These are phyloP conservation scores for Pseudotulostoma volvatum DNA, from an alignment of 495 filamentous ascomycete genomes.

Conservation along the genomic window DNA sequence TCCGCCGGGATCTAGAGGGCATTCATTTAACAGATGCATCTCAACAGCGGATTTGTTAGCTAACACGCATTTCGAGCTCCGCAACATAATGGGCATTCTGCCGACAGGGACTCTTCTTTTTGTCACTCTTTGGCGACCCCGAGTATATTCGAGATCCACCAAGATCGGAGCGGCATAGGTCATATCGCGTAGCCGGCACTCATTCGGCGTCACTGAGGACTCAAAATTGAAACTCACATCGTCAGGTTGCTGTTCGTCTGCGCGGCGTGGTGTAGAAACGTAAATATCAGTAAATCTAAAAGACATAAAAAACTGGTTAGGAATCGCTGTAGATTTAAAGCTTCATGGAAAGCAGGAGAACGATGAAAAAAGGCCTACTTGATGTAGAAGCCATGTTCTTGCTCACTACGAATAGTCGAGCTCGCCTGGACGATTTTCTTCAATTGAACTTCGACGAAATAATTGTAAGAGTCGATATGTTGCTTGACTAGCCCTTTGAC, in stretches of 20 bases:
- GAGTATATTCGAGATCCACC: conserved; percentile 74
- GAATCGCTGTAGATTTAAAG: neutral
- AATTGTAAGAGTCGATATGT: conserved; percentile 98
- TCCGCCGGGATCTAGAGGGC: conserved; percentile 85
- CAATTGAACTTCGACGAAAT: conserved; percentile 85
- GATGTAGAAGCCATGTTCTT: conserved; percentile 71
- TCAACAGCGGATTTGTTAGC: conserved; percentile 60
- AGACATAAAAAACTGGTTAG: conserved; percentile 6
- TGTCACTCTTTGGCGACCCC: conserved; percentile 52
- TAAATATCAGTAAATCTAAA: conserved; percentile 61
- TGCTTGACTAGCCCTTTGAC: conserved; percentile 94
- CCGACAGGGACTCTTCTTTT: conserved; percentile 63
- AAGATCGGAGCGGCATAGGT: conserved; percentile 87
- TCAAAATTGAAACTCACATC: conserved; percentile 38
- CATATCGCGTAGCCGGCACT: conserved; percentile 87
- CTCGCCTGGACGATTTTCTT: conserved; percentile 92
- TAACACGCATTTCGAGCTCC: conserved; percentile 82
- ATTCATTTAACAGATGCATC: conserved; percentile 83
- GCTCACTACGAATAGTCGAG: conserved; percentile 68
- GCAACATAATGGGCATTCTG: conserved; percentile 88
- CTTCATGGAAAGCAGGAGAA: neutral
- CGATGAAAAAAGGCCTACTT: conserved; percentile 27
- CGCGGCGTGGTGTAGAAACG: conserved; percentile 58
- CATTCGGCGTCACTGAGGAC: conserved; percentile 61
- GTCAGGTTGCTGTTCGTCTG: conserved; percentile 37